Base-by-base conservation (phyloP, 139 green algal genomes). In the Spirogloea muscicola region DNA sequence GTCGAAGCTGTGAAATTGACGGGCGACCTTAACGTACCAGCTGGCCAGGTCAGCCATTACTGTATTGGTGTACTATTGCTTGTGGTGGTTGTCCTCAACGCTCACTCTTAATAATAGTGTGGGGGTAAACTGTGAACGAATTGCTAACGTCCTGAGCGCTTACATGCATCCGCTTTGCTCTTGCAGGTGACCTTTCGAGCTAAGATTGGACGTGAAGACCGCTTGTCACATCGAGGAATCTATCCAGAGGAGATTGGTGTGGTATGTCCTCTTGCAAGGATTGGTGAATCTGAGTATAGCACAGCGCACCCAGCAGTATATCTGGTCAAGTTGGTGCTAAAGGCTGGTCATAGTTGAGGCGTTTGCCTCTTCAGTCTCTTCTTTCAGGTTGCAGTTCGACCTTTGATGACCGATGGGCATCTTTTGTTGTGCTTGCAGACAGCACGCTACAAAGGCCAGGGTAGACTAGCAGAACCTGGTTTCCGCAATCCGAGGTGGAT, bases 221-320 rank as follows among this genome's bases (percentile, higher is more conserved):
- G 58, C 13, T 57, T 85, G 40, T 29, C 76, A 40, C 48, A 52
- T 31, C 48, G 55, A 77, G 42, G 59, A 29, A 58, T 86, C 29
- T 97, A 96, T 85, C 90, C 92, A 0, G 84, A 90, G 5, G 87
- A 96, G 66, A 84, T 96, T 68, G 91, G 88, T 49, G 86, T 97
- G 27, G 48, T 74, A 31, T n/a, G 10, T 13, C 39, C 36, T 55
- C 21, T 55, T 55, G 21, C 46, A 31, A 31, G 21, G 21, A 31
- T 55, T n/a, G 21, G 21, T 55, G 21, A 21, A 55, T 55, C 46
- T 55, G n/a, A n/a, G n/a, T 66, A 63, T 66, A 52, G n/a, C 18
- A 66, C 58, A 46, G 21, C n/a, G 21, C n/a, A 52, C 18, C 21
- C 58, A n/a, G n/a, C n/a, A n/a, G n/a, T n/a, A n/a, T n/a, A n/a